phyloP scores from a whole-genome alignment of 345 rosid genomes.

The Geranium rotundifolium region DNA sequence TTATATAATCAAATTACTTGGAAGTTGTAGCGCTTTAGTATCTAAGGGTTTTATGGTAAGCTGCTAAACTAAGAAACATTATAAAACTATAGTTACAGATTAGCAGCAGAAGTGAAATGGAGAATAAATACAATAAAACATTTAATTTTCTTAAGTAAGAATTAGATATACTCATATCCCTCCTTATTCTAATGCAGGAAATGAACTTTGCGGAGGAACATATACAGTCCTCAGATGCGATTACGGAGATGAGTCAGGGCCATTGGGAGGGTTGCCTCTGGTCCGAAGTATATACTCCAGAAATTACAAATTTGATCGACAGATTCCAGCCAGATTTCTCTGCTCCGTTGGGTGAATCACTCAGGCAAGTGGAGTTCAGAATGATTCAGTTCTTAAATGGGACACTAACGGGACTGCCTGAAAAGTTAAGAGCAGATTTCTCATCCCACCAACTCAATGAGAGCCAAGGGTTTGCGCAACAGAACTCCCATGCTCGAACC shows the following conservation, averaged over 20 bases:
- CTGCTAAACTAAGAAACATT: not conserved
- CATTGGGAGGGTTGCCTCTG: constrained; percentile 71
- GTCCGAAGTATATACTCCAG: constrained; percentile 54
- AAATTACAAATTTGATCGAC: constrained; percentile 51
- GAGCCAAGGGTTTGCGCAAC: constrained; percentile 33
- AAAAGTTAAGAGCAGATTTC: constrained; percentile 54
- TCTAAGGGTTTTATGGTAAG: too few species aligned
- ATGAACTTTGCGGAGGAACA: constrained; percentile 61
- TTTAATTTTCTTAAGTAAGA: not conserved
- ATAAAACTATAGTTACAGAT: too few species aligned
- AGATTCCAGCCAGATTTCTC: constrained; percentile 76
- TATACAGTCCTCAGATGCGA: constrained; percentile 59
- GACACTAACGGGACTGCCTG: constrained; percentile 44
- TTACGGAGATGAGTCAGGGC: constrained; percentile 69
- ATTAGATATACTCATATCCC: not conserved
- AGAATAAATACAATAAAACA: too few species aligned
- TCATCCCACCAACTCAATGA: constrained; percentile 32
- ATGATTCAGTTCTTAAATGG: constrained; percentile 76
- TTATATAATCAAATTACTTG: too few species aligned
- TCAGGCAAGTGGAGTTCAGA: constrained; percentile 83
- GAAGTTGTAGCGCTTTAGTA: too few species aligned
- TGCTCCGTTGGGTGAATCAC: constrained; percentile 87
- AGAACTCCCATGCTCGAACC: constrained; percentile 13
- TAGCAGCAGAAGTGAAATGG: too few species aligned
- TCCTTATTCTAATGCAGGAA: constrained; percentile 43